Evolutionary conservation across 23 red algal species (phyloP), one percentile per base, ranked within the genome.

Genomic region (Gracilaria gracilis): DNA sequence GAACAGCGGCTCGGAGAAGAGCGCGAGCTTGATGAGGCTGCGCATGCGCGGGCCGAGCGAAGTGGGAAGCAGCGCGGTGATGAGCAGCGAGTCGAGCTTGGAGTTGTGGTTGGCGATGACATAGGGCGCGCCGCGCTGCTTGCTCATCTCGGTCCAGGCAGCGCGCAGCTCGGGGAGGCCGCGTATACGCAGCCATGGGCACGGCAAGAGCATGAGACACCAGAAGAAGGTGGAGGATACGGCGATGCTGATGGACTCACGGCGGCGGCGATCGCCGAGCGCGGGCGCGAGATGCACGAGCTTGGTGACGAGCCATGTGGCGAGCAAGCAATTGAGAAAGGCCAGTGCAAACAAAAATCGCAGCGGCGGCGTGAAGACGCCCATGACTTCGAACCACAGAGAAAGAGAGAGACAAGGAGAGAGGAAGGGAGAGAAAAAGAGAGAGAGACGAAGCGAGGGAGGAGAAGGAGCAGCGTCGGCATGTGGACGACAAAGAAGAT

Each of bases 101-200:
- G 88, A 92, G 79, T 92, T 92, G 88, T 92, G 88, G 71, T 92
- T 92, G 42, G 88, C 88, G 62, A 92, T 73, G 88, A 92, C 66
- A 61, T 57, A 92, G 6, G 88, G 88, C 23, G 88, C 79, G 36
- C 54, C 61, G 36, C 39, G 28, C 64, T 92, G 77, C 16, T 21
- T 34, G 50, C 57, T 65, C 79, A 75, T 75, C 32, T 71, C 42
- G 0, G 16, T 6, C 58, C 57, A 83, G 9, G 64, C 38, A 12
- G 73, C 39, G 32, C 67, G 20, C 72, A 92, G 88, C 61, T 92
- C n/a, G 4, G 23, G 39, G 31, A 83, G 28, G 28, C 88, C 88
- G 79, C 36, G 79, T 9, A 92, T 13, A 23, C 49, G 57, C 77
- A 92, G 55, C 88, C 88, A 92, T 12, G 79, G 61, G 64, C 88